phyloP scores from a whole-genome alignment of 805 yeast species.

The Zygosaccharomyces kombuchaensis region DNA sequence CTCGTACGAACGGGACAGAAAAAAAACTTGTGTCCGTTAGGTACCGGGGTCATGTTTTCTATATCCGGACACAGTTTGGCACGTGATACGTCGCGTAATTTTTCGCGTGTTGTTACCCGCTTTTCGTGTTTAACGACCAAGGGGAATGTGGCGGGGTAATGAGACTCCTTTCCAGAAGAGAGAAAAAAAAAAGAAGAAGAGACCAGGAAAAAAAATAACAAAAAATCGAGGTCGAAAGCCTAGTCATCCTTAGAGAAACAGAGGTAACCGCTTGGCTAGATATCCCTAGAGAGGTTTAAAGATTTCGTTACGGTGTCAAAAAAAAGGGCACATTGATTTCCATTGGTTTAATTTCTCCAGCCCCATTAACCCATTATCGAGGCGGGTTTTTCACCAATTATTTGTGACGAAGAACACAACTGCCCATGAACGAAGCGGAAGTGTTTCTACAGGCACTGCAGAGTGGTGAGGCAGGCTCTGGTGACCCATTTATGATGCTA shows the following conservation, averaged over 20 bases:
- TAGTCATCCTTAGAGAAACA: neutral
- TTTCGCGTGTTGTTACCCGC: neutral
- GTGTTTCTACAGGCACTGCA: constrained; percentile 5
- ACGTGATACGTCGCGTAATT: neutral
- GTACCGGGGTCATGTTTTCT: neutral
- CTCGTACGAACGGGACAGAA: neutral
- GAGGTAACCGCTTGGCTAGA: neutral
- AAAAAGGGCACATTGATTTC: neutral
- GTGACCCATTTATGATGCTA: constrained; percentile 4
- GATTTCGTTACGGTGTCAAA: no score
- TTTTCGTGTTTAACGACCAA: neutral
- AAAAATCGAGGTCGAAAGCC: neutral
- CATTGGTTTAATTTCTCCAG: neutral
- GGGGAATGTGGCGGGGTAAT: neutral
- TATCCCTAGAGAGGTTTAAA: no score
- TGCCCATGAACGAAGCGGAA: constrained; percentile 5
- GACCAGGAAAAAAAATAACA: neutral
- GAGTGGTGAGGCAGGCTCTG: neutral
- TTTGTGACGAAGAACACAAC: neutral
- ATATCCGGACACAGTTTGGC: neutral
- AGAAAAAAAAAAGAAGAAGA: neutral
- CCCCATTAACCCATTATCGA: neutral
- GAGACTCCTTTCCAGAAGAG: neutral
- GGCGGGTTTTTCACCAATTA: neutral
- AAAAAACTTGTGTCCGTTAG: neutral